These are phyloP conservation scores for Lactifluus hygrophoroides DNA, from an alignment of 768 basidiomycete species.

Conservation along the genomic window DNA sequence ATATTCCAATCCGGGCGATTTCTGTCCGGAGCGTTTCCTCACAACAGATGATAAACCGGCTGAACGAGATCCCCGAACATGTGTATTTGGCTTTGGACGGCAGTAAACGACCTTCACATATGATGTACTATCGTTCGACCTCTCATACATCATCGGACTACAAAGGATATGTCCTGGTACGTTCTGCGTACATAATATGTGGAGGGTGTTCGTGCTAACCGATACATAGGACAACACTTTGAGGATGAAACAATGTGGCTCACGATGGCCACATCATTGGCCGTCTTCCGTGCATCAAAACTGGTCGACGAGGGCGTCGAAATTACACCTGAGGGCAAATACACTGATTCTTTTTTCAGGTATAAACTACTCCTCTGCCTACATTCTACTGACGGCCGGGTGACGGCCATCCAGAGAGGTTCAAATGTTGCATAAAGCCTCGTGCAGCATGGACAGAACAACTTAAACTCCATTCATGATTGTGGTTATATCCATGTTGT, in stretches of 20 bases:
- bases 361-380: background rate
- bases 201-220: background rate
- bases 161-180: too few species aligned
- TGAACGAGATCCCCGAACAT: slow-evolving; percentile 14
- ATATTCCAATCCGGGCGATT: slow-evolving; percentile 22
- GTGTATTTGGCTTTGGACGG: slow-evolving; percentile 22
- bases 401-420: background rate
- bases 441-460: background rate
- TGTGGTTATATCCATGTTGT: too few species aligned
- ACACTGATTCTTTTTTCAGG: background rate
- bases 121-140: too few species aligned
- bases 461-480: background rate
- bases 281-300: slow-evolving; percentile 9
- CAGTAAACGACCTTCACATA: slow-evolving; percentile 12
- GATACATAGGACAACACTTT: background rate
- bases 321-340: background rate
- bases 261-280: background rate
- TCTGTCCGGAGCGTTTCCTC: slow-evolving; percentile 26
- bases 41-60: slow-evolving; percentile 1
- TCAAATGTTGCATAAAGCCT: background rate
- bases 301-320: slow-evolving; percentile 4
- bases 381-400: background rate
- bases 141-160: too few species aligned
- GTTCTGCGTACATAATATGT: too few species aligned
- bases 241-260: slow-evolving; percentile 10